Evolutionary conservation across 139 green algal genomes (phyloP), one percentile per base, ranked within the genome.

Genomic region (Nannochloris sp.): DNA sequence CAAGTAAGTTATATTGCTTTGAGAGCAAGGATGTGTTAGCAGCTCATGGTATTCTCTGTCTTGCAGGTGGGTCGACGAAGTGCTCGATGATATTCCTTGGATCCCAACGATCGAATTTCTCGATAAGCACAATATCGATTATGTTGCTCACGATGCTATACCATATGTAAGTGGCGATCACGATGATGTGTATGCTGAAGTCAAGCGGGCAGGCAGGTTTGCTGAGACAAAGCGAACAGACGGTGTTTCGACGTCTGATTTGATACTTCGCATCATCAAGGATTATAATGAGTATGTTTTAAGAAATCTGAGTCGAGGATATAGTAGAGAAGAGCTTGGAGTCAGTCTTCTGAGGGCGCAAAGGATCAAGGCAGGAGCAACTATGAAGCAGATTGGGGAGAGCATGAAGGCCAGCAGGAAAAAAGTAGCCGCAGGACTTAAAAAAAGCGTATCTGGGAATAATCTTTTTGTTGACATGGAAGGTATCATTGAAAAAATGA

Each of bases 211-310:
- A 48, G 89, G 89, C 17, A 78, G 75, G 45, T 96, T 96, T 70
- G 75, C 70, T 63, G 84, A 87, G 61, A 96, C 87, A 17, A 62
- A 91, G 75, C 80, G 89, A 40, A 96, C 89, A 6, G 87, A 96
- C 12, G 89, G 89, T 26, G 76, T 96, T 8, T 91, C 81, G 30
- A 96, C 89, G 9, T 86, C 78, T 12, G 89, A 96, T 78, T 71
- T 96, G 67, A 96, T 96, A 65, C 75, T 96, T 65, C 86, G 89
- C 56, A 89, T 96, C 53, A 76, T 96, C 59, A 76, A 77, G 48
- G 71, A 94, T 70, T 96, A 96, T 77, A 95, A 96, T 61, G 81
- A 92, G 28, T 96, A 93, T 59, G 87, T 96, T 56, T 72, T 96
- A 74, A 80, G 89, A 62, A 96, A 96, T 73, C 76, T 96, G 31